Evolutionary conservation across 129 eudicot genomes (phyloP), one percentile per base, ranked within the genome.

Genomic region (Arctium minus): DNA sequence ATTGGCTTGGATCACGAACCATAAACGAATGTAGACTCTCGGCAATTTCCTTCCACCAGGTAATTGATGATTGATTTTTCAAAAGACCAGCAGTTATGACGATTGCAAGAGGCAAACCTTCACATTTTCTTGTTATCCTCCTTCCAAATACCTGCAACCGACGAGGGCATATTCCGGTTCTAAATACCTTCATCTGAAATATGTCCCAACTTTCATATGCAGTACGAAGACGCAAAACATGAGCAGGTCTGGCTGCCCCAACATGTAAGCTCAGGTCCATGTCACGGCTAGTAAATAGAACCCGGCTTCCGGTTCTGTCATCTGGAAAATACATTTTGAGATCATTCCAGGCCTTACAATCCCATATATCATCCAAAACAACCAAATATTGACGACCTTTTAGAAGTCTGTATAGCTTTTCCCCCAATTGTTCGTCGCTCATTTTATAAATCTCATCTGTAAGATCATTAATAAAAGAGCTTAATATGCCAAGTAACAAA

Each of bases 41-140:
- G 13, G 72, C 36, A 70, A 83, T 42, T 74, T 80, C 0, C 9
- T 3, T 5, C 87, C 89, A 87, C 86, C 81, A 72, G 1, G 36
- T 1, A 9, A 5, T 0, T 3, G 72, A 72, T 50, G n/a, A 1
- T 6, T 83, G 27, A 29, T 56, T 76, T 79, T 42, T 62, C 36
- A 83, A 18, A 27, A 83, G 39, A 68, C 89, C 89, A 7, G 86
- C 87, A 1, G 82, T 65, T 30, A 82, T 56, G 15, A 65, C 73
- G 7, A 85, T 80, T 37, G 77, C 76, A 72, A 85, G 81, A 31
- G 87, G 87, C 37, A 84, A 73, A 22, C 83, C 87, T 79, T 73
- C 65, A 84, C 83, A 79, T 85, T 84, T 84, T 8, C 4, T 15
- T 2, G 48, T 46, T 22, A 82, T 78, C 31, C 36, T 17, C 78